Base-by-base conservation (phyloP, 169 alveolate species). In the Cryptosporidium bovis region DNA sequence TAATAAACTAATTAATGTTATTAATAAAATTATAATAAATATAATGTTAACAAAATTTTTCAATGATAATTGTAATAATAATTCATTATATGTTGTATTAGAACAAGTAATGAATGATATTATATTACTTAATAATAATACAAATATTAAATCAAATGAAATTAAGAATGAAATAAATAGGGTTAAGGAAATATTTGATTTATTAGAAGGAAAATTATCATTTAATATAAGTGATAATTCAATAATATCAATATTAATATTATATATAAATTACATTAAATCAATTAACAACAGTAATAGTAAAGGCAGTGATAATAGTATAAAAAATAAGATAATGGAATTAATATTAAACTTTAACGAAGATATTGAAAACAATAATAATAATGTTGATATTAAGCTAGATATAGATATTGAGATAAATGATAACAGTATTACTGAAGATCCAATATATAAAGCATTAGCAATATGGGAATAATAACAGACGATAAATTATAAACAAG, bases 381-480 rank as follows among this genome's bases (percentile, higher is more conserved):
- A 65, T 5, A 3, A 64, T 7, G 40, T 31, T 13, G 53, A 64
- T 16, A 16, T 33, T 13, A 16, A 65, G 2, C 1, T 33, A 10
- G 55, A 65, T 34, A 16, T n/a, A n/a, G 67, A 60, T 6, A 20
- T 7, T 6, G 67, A 60, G 33, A 4, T 27, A n/a, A 31, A 60
- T 27, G 53, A 65, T 20, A 62, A 2, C 3, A 24, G 6, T 62
- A 8, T 18, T 24, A 20, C 6, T 24, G 77, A 60, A 15, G 82
- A 67, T 67, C 82, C 82, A 50, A 67, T 67, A 4, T 46, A n/a
- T 12, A 67, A 67, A 5, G 82, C 82, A 50, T 20, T 50, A 56
- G 13, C 51, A 64, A 40, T 67, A 10, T 67, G 82, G 82, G 82
- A 67, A 12, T 71, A 56, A 27, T 29, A 50, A 51, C 3, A 56